These are phyloP conservation scores for Aegle marmelos DNA, from an alignment of 345 rosid species.

Conservation along the genomic window DNA sequence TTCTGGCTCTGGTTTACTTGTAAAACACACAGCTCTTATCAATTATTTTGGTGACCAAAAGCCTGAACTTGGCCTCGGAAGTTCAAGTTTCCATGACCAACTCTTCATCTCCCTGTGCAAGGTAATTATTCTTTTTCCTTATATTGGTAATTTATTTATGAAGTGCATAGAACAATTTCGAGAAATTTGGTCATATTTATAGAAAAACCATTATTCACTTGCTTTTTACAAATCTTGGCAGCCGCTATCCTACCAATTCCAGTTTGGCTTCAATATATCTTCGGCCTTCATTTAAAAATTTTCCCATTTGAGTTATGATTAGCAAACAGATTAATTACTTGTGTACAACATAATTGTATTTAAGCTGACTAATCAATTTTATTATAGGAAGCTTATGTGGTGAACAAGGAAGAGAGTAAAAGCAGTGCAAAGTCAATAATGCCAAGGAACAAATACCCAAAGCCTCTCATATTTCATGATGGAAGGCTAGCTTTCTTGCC, in stretches of 20 bases:
- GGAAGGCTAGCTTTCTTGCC: conserved; percentile 98
- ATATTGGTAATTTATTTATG: neutral
- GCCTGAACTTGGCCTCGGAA: conserved; percentile 67
- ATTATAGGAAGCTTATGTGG: conserved; percentile 67
- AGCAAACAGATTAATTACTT: too few relatives aligned
- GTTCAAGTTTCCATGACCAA: conserved; percentile 54
- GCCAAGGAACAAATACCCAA: conserved; percentile 80
- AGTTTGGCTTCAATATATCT: neutral
- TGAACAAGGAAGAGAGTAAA: conserved; percentile 47
- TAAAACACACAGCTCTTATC: conserved; percentile 58
- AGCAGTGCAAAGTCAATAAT: conserved; percentile 28
- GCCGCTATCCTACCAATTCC: neutral
- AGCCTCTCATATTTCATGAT: conserved; percentile 85
- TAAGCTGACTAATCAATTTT: neutral
- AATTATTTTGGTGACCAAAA: conserved; percentile 51
- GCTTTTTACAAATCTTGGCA: neutral
- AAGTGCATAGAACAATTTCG: neutral
- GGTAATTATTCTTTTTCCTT: conserved; percentile 31
- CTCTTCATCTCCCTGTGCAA: conserved; percentile 72
- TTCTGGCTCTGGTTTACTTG: conserved; percentile 53
- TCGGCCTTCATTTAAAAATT: too few relatives aligned
- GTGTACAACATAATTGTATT: too few relatives aligned
- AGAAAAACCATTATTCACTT: neutral
- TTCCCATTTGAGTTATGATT: too few relatives aligned
- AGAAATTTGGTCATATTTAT: neutral